These are phyloP conservation scores for Sonneratia caseolaris DNA, from an alignment of 345 rosid genomes.

Conservation along the genomic window DNA sequence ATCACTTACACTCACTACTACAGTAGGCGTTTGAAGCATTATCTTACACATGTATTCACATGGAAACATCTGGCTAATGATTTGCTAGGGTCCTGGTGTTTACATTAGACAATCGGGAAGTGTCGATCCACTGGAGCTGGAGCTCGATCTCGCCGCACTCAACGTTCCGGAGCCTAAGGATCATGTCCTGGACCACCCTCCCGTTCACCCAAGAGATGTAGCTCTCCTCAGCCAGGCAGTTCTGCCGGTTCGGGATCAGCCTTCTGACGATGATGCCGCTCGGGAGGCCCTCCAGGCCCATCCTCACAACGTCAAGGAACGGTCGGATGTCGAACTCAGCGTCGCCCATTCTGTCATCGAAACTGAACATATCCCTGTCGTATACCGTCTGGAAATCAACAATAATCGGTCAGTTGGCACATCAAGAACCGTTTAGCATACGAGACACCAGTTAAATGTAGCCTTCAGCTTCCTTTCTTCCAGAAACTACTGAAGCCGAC, in stretches of 20 bases:
- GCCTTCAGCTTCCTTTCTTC: too few species aligned
- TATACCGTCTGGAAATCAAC: slow-evolving; percentile 40
- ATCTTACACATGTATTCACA: neutral
- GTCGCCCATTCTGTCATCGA: slow-evolving; percentile 83
- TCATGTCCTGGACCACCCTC: slow-evolving; percentile 20
- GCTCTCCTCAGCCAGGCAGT: slow-evolving; percentile 33
- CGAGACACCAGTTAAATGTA: neutral
- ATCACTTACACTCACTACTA: too few species aligned
- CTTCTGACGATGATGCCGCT: slow-evolving; percentile 22
- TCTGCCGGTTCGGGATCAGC: slow-evolving; percentile 17
- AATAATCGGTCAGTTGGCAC: neutral
- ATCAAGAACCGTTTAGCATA: neutral
- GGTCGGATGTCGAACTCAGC: slow-evolving; percentile 56
- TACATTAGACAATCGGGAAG: neutral
- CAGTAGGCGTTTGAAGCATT: too few species aligned
- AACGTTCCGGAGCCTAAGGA: slow-evolving; percentile 29
- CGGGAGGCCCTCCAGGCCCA: slow-evolving; percentile 27
- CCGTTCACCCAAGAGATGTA: slow-evolving; percentile 13
- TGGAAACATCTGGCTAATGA: neutral
- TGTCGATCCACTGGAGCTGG: slow-evolving; percentile 29
- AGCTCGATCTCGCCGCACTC: slow-evolving; percentile 37
- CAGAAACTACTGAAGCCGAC: too few species aligned
- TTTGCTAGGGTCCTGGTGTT: neutral
- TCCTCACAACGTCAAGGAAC: slow-evolving; percentile 34
- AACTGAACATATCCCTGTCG: slow-evolving; percentile 49